These are phyloP conservation scores for Penicillium cosmopolitanum DNA, from an alignment of 495 filamentous ascomycete species.

Conservation along the genomic window DNA sequence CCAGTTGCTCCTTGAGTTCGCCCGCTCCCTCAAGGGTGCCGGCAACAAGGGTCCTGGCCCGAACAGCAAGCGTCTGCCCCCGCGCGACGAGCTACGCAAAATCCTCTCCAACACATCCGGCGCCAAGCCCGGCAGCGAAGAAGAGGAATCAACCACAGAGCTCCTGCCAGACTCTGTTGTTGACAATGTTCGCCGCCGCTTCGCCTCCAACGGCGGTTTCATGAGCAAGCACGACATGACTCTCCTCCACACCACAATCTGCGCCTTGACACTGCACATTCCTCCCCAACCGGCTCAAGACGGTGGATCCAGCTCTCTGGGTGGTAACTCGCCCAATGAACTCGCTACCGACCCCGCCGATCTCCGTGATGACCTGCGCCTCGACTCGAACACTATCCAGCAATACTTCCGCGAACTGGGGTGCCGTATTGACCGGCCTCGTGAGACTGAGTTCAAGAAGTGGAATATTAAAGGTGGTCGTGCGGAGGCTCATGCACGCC, in stretches of 20 bases:
- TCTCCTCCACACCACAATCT: constrained; percentile 69
- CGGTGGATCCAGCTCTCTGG: constrained; percentile 48
- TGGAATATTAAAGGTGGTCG: constrained; percentile 57
- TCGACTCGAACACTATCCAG: constrained; percentile 64
- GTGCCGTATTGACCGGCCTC: constrained; percentile 53
- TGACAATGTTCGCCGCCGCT: constrained; percentile 69
- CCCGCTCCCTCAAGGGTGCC: constrained; percentile 43
- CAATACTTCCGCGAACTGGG: constrained; percentile 85
- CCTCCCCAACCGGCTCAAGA: constrained; percentile 44
- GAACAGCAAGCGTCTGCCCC: constrained; percentile 44
- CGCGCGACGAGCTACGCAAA: constrained; percentile 44
- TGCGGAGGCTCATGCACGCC: constrained; percentile 61
- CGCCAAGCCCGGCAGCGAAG: constrained; percentile 13
- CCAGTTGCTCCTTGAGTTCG: constrained; percentile 68
- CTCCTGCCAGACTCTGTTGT: constrained; percentile 63
- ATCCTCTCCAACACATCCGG: constrained; percentile 43
- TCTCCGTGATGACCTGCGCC: constrained; percentile 74
- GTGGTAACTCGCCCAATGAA: constrained; percentile 67
- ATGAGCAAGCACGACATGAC: constrained; percentile 67
- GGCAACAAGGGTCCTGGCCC: constrained; percentile 34
- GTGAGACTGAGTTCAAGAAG: constrained; percentile 46
- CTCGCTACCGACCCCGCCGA: constrained; percentile 77
- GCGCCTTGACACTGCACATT: constrained; percentile 62
- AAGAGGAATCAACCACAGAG: constrained; percentile 17
- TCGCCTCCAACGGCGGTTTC: constrained; percentile 58